Conservation (phyloP, 1,139 yeast genomes). For the Saccharomycopsis hybrid region DNA sequence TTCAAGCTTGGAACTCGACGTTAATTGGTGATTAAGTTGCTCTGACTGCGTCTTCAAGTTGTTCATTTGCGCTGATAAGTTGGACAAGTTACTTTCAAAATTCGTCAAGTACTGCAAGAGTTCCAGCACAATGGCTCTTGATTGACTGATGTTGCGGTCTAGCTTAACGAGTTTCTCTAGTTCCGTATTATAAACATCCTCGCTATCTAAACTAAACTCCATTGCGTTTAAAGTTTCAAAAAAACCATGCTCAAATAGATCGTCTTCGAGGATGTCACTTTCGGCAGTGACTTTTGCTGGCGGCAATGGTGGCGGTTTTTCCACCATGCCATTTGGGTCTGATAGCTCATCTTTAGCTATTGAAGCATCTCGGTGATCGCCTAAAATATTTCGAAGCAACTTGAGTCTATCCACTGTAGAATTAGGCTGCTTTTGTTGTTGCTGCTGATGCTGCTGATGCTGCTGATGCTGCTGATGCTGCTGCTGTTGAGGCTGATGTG, state of each 20-base stretch:
- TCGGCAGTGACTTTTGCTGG: constrained; percentile 11
- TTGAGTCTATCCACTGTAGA: too few relatives aligned
- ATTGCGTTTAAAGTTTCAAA: background rate
- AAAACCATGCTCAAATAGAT: constrained; percentile 6
- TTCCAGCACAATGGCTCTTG: constrained; percentile 2
- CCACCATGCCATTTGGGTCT: too few relatives aligned
- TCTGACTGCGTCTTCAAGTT: constrained; percentile 51
- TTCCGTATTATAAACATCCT: constrained; percentile 3
- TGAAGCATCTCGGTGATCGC: too few relatives aligned
- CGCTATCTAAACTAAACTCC: background rate
- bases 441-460: too few relatives aligned
- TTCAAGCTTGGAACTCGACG: constrained; percentile 48
- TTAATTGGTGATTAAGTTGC: constrained; percentile 51
- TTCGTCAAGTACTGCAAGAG: constrained; percentile 26
- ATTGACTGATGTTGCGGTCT: background rate
- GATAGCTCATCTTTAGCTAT: too few relatives aligned
- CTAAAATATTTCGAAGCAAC: too few relatives aligned
- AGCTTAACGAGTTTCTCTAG: background rate
- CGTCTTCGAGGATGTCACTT: constrained; percentile 3
- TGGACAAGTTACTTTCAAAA: constrained; percentile 52
- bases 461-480: too few relatives aligned
- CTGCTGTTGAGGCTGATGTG: too few relatives aligned
- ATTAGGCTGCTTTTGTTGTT: too few relatives aligned
- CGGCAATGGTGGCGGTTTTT: constrained; percentile 4
- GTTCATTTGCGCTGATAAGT: constrained; percentile 55